Evolutionary conservation across 768 basidiomycete genomes (phyloP).

Genomic region (Kwoniella bestiolae): DNA sequence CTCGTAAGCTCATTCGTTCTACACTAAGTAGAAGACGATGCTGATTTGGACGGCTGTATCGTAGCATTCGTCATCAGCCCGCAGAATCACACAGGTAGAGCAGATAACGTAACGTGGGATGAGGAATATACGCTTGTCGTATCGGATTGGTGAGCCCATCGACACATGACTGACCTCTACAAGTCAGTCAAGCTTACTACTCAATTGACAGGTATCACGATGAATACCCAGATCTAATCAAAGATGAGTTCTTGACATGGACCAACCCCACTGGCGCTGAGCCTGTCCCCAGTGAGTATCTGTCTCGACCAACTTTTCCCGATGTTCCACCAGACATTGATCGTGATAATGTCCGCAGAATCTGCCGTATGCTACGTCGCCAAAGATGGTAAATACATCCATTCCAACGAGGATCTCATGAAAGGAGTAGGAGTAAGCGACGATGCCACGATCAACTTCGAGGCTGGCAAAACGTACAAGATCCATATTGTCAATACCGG

Average conservation of each 20-base stretch:
- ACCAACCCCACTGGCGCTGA: conserved; percentile 80
- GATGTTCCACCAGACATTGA: too few relatives aligned
- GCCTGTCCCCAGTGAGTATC: conserved; percentile 73
- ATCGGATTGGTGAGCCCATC: conserved; percentile 79
- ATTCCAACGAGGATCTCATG: conserved; percentile 62
- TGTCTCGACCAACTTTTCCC: too few relatives aligned
- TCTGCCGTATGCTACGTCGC: conserved; percentile 82
- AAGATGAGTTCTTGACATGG: conserved; percentile 66
- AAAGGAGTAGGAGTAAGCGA: conserved; percentile 71
- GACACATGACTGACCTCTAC: too few relatives aligned
- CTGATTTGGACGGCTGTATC: background rate
- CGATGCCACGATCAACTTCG: conserved; percentile 80
- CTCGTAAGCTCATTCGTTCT: conserved; percentile 53
- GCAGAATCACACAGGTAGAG: conserved; percentile 51
- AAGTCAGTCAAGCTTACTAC: too few relatives aligned
- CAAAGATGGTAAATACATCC: conserved; percentile 72
- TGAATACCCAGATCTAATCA: conserved; percentile 67
- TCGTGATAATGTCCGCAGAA: conserved; percentile 64
- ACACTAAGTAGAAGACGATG: background rate
- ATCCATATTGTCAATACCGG: conserved; percentile 84
- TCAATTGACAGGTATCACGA: conserved; percentile 68
- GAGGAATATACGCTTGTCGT: conserved; percentile 86
- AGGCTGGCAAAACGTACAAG: conserved; percentile 86
- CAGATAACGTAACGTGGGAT: conserved; percentile 70
- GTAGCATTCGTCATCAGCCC: conserved; percentile 72